These are phyloP conservation scores for Sporisorium exsertum DNA, from an alignment of 1,284 basidiomycete genomes.

Conservation along the genomic window DNA sequence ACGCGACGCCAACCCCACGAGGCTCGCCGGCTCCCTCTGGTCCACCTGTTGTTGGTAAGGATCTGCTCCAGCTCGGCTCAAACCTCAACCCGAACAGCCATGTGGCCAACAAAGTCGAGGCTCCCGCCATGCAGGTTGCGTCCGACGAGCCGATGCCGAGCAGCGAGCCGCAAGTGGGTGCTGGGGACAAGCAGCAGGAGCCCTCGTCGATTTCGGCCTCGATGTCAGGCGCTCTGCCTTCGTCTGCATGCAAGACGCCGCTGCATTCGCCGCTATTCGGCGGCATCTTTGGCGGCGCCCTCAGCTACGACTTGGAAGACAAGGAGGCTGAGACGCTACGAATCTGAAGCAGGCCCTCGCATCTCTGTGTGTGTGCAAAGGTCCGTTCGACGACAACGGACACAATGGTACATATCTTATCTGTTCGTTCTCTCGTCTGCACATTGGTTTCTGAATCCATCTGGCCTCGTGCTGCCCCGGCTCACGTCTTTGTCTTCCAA, in stretches of 20 bases:
- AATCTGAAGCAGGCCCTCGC: slow-evolving; percentile 12
- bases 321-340: slow-evolving; percentile 49
- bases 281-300: slow-evolving; percentile 57
- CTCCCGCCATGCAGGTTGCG: not conserved
- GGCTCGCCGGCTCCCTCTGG: slow-evolving; percentile 51
- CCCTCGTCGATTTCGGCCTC: slow-evolving; percentile 8
- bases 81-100: slow-evolving; percentile 25
- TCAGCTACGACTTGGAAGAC: slow-evolving; percentile 55
- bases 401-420: slow-evolving; percentile 5
- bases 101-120: not conserved
- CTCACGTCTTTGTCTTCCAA: not conserved
- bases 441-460: not conserved
- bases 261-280: slow-evolving; percentile 61
- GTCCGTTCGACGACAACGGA: not conserved
- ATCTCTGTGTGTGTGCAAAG: not conserved
- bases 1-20: slow-evolving; percentile 57
- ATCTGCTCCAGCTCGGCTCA: slow-evolving; percentile 30
- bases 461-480: not conserved
- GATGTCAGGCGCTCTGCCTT: slow-evolving; percentile 44
- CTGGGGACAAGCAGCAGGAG: slow-evolving; percentile 12
- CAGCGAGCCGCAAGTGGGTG: slow-evolving; percentile 4
- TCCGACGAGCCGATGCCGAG: slow-evolving; percentile 5
- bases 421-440: not conserved
- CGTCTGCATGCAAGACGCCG: slow-evolving; percentile 58
- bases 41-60: slow-evolving; percentile 27